These are phyloP conservation scores for Apiotrichum laibachii DNA, from an alignment of 1,284 basidiomycete species.

Conservation along the genomic window DNA sequence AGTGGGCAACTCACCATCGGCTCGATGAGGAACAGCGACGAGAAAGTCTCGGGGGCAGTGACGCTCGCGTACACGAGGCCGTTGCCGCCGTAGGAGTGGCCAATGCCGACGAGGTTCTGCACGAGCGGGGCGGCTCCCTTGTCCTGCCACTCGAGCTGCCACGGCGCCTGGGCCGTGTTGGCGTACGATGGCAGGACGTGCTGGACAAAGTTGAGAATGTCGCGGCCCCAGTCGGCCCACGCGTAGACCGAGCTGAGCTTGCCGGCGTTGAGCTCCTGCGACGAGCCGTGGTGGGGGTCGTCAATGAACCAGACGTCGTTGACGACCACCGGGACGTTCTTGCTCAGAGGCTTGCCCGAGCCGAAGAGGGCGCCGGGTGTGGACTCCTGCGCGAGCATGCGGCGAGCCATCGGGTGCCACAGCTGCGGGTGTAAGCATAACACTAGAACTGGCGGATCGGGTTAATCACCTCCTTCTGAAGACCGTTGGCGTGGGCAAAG, in stretches of 20 bases:
- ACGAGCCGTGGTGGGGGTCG: conserved; percentile 71
- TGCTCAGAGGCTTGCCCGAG: neutral
- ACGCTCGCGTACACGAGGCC: conserved; percentile 62
- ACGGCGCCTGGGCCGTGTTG: neutral
- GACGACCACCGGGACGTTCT: conserved; percentile 42
- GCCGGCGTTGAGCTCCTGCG: conserved; percentile 63
- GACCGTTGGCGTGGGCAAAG: conserved; percentile 74
- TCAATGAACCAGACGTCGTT: conserved; percentile 80
- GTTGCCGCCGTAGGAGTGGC: conserved; percentile 79
- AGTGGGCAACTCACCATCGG: conserved; percentile 54
- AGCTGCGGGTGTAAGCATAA: neutral
- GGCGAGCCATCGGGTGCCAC: conserved; percentile 64
- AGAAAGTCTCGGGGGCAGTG: conserved; percentile 65
- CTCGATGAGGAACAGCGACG: conserved; percentile 72
- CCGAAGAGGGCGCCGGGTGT: conserved; percentile 9
- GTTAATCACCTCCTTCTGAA: conserved; percentile 69
- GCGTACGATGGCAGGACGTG: conserved; percentile 47
- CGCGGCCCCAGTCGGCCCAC: conserved; percentile 50
- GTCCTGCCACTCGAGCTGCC: conserved; percentile 15
- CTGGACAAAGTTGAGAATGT: conserved; percentile 50
- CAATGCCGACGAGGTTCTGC: conserved; percentile 58
- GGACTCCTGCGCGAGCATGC: conserved; percentile 46
- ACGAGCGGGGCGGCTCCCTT: neutral
- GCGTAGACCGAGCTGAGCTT: conserved; percentile 50
- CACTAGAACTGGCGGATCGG: neutral